Conservation (phyloP, 140 eudicot genomes). For the Erigeron philadelphicus region DNA sequence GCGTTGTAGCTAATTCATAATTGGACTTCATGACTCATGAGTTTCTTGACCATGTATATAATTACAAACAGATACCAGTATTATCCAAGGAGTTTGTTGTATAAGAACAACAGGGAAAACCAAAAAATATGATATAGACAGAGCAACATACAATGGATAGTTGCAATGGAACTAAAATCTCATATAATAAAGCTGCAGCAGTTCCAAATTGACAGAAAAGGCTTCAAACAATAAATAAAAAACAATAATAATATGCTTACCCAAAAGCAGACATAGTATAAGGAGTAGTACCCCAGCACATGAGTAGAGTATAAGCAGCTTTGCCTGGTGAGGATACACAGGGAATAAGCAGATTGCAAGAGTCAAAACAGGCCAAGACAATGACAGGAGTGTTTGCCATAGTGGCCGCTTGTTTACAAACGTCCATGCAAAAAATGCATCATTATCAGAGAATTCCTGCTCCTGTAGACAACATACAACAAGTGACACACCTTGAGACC, state of each 20-base stretch:
- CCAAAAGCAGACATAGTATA: conserved; percentile 68
- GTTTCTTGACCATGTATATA: conserved; percentile 6
- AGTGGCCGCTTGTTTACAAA: conserved; percentile 80
- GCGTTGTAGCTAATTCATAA: not conserved
- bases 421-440: conserved; percentile 96
- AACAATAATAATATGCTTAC: conserved; percentile 39
- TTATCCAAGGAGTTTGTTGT: not conserved
- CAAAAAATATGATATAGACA: not conserved
- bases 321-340: conserved; percentile 87
- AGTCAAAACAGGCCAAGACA: conserved; percentile 92
- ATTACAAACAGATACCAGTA: not conserved
- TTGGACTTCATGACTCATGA: not conserved
- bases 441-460: conserved; percentile 81
- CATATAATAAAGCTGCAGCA: not conserved
- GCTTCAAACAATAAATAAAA: not conserved
- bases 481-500: conserved; percentile 1
- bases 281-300: conserved; percentile 92
- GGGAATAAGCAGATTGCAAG: conserved; percentile 97
- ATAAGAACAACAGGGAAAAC: not conserved
- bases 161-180: not conserved
- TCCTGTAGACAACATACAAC: conserved; percentile 47
- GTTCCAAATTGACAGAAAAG: conserved; percentile 2
- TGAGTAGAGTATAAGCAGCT: conserved; percentile 80
- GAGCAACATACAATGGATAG: not conserved
- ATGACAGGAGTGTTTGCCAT: conserved; percentile 95